Evolutionary conservation across 768 basidiomycete species (phyloP).

Genomic region (Collybiopsis luxurians): DNA sequence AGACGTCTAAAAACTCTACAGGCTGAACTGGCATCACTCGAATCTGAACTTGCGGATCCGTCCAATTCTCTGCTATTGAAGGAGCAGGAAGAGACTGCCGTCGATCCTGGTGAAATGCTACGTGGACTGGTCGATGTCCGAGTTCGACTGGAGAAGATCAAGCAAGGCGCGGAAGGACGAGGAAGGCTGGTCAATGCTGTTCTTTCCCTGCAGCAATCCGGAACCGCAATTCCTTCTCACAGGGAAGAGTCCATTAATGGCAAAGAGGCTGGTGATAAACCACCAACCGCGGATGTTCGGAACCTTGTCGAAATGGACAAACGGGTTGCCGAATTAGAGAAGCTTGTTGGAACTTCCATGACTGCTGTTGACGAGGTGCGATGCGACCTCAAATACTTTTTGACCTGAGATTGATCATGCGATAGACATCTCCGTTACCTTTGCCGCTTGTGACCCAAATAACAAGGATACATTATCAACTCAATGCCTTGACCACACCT

Average conservation of each 20-base stretch:
- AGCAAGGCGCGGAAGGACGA: slow-evolving; percentile 62
- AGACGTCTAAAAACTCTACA: slow-evolving; percentile 66
- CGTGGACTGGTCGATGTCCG: slow-evolving; percentile 76
- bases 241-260: slow-evolving; percentile 8
- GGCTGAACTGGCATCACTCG: slow-evolving; percentile 75
- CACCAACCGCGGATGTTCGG: slow-evolving; percentile 32
- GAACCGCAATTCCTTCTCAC: slow-evolving; percentile 15
- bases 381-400: background rate
- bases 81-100: slow-evolving; percentile 56
- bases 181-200: slow-evolving; percentile 61
- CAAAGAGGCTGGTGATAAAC: slow-evolving; percentile 22
- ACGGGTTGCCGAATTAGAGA: slow-evolving; percentile 82
- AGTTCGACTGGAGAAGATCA: slow-evolving; percentile 63
- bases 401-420: background rate
- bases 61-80: slow-evolving; percentile 65
- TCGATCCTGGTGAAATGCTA: slow-evolving; percentile 75
- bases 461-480: slow-evolving; percentile 77
- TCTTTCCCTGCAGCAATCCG: slow-evolving; percentile 31
- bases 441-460: slow-evolving; percentile 82
- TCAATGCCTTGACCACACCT: slow-evolving; percentile 89
- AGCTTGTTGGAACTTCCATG: slow-evolving; percentile 77
- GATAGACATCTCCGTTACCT: slow-evolving; percentile 62
- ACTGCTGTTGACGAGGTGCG: slow-evolving; percentile 78
- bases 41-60: slow-evolving; percentile 79
- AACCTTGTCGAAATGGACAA: slow-evolving; percentile 74